A percentile compares a stretch with the other conserved stretches of the same genome.
phyloP scores from a whole-genome alignment of 441 rosid species.

The Oxalis stricta region DNA sequence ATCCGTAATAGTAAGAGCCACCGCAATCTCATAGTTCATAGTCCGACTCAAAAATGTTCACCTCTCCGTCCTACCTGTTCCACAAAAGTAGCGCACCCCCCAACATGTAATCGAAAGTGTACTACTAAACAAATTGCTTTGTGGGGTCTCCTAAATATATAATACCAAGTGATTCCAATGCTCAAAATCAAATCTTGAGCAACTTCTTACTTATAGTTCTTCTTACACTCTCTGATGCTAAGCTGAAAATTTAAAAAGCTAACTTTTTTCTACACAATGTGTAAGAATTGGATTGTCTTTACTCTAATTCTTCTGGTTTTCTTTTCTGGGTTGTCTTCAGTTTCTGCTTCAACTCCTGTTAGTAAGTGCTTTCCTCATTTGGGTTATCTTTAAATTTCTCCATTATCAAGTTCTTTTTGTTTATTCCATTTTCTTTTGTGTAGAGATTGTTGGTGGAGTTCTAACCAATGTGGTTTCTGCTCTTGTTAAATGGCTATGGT shows the following conservation, averaged over 20 bases:
- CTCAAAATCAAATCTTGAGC: slow-evolving; percentile 14
- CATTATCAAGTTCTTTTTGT: neutral
- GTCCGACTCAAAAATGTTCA: too few relatives aligned
- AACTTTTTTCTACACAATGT: slow-evolving; percentile 19
- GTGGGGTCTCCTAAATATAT: slow-evolving; percentile 19
- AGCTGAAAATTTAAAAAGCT: neutral
- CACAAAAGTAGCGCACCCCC: slow-evolving; percentile 3
- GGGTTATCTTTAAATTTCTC: too few relatives aligned
- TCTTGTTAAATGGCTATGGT: slow-evolving; percentile 58
- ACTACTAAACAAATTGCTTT: slow-evolving; percentile 1
- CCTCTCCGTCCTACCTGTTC: too few relatives aligned
- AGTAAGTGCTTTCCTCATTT: slow-evolving; percentile 26
- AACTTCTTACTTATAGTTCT: too few relatives aligned
- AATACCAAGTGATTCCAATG: slow-evolving; percentile 2
- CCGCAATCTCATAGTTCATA: too few relatives aligned
- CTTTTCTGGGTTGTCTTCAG: slow-evolving; percentile 44
- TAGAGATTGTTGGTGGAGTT: slow-evolving; percentile 46
- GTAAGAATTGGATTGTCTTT: slow-evolving; percentile 23
- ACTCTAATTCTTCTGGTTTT: slow-evolving; percentile 32
- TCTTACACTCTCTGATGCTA: slow-evolving; percentile 5
- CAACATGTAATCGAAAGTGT: neutral
- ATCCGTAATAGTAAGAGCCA: too few relatives aligned
- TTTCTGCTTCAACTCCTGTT: slow-evolving; percentile 63
- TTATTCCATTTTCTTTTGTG: slow-evolving; percentile 2
- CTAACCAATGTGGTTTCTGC: slow-evolving; percentile 51